Base-by-base conservation (phyloP, 495 filamentous ascomycete genomes). In the Rusavskia elegans region DNA sequence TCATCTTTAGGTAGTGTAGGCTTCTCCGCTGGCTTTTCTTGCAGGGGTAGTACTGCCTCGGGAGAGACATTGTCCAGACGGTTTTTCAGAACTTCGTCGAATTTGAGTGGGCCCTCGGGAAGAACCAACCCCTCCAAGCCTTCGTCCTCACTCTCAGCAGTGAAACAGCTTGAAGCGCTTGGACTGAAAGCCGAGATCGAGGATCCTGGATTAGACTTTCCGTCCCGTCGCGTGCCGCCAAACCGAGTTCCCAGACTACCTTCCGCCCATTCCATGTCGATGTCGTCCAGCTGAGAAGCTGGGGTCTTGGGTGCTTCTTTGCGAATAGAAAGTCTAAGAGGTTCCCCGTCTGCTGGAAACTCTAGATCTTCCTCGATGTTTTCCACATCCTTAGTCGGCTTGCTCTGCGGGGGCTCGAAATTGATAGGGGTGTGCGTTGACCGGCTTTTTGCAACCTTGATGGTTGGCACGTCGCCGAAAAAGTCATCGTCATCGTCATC, bases 111-210 rank as follows among this genome's bases (percentile, higher is more conserved):
- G 13, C 87, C 89, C 49, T 77, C 75, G 0, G 92, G 92, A 32
- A 97, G 72, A 16, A 93, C 67, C 17, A 98, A 73, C 23, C 90
- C 90, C 54, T 89, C 82, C 41, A 96, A 73, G 6, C 83, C 79
- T 56, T 96, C 92, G 59, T 95, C 89, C 60, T 96, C 92, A 62
- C 90, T 96, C 66, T 94, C 92, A n/a, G 77, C 76, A 5, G 88
- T 94, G 54, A 93, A 72, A 53, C 85, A 92, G 66, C 89, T 95
- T 49, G 87, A 83, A 44, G 90, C 77, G 60, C 89, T 95, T 11
- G 92, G 87, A 58, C 90, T 95, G 65, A 95, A 77, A 23, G 84
- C 83, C 23, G 88, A 94, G 27, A 85, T 82, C 13, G 88, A 85
- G 1, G 87, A 95, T 67, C 85, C 87, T 53, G 86, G 79, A 60